Conservation (phyloP, 257 asterid genomes). For the Solanum raphanifolium region DNA sequence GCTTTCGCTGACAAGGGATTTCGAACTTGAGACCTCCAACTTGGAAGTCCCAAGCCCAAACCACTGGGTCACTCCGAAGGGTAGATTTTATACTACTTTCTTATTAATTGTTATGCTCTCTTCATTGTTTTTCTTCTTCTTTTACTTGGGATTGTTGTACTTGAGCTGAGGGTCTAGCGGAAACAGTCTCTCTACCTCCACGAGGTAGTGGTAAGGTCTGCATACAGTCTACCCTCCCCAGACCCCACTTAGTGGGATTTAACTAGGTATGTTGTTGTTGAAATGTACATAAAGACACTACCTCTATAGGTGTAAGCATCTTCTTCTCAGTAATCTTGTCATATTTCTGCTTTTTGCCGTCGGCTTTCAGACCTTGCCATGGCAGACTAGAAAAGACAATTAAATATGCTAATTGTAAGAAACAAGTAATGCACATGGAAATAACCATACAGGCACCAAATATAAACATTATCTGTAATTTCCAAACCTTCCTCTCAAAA, state of each 20-base stretch:
- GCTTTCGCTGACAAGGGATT: not conserved
- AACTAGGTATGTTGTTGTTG: not conserved
- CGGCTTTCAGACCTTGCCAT: conserved; percentile 96
- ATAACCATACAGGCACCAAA: not conserved
- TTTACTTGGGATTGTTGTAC: not conserved
- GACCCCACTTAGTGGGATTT: not conserved
- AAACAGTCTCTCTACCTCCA: not conserved
- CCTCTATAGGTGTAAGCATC: conserved; percentile 93
- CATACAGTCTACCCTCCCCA: not conserved
- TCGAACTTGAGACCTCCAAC: not conserved
- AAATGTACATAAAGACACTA: conserved; percentile 7
- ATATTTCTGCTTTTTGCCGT: conserved; percentile 84
- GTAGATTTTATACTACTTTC: not conserved
- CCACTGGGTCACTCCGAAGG: not conserved
- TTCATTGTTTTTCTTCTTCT: not conserved
- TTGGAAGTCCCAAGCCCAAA: not conserved
- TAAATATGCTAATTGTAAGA: conserved; percentile 1
- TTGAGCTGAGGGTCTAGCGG: not conserved
- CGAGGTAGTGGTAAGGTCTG: not conserved
- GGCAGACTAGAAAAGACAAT: conserved; percentile 51
- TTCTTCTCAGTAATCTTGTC: conserved; percentile 91
- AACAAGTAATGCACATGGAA: not conserved
- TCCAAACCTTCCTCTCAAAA: conserved; percentile 80
- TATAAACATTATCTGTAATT: not conserved
- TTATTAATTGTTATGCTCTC: not conserved